Conservation (phyloP, 306 rosid species). For the Lithocarpus polystachyus region DNA sequence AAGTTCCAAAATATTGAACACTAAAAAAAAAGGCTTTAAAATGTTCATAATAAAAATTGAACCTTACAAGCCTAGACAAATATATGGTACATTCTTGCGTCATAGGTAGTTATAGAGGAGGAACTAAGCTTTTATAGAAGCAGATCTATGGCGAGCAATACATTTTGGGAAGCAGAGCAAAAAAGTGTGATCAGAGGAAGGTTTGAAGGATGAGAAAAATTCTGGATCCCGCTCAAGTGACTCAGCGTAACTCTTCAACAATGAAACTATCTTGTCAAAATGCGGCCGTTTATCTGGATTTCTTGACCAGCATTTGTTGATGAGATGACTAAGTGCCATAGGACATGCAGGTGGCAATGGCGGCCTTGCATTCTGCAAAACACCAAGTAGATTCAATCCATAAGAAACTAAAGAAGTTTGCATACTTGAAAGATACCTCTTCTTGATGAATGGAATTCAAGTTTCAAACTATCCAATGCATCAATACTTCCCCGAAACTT, state of each 20-base stretch:
- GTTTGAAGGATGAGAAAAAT: constrained; percentile 58
- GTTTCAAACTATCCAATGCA: neutral
- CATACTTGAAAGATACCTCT: neutral
- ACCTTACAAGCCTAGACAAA: constrained; percentile 7
- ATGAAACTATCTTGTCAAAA: constrained; percentile 69
- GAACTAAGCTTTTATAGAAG: constrained; percentile 28
- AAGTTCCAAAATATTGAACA: constrained; percentile 14
- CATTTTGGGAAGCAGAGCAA: constrained; percentile 56
- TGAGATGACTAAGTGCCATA: constrained; percentile 58
- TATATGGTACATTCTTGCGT: constrained; percentile 25
- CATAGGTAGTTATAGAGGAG: neutral
- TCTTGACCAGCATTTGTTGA: constrained; percentile 82
- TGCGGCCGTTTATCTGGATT: constrained; percentile 76
- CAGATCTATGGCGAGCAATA: constrained; percentile 34
- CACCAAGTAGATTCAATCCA: constrained; percentile 1
- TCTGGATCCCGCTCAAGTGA: constrained; percentile 60
- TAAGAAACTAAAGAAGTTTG: neutral
- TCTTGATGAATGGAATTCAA: neutral
- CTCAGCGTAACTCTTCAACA: constrained; percentile 52
- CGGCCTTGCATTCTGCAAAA: constrained; percentile 89
- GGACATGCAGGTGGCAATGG: constrained; percentile 85
- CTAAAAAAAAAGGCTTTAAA: neutral
- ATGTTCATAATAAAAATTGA: constrained; percentile 13
- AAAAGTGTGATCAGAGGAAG: constrained; percentile 22
- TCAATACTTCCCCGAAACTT: neutral